A percentile compares a stretch with the other conserved stretches of the same genome.
These are phyloP conservation scores for Lachnellula arida DNA, from an alignment of 2,329 filamentous ascomycete genomes.

Conservation along the genomic window DNA sequence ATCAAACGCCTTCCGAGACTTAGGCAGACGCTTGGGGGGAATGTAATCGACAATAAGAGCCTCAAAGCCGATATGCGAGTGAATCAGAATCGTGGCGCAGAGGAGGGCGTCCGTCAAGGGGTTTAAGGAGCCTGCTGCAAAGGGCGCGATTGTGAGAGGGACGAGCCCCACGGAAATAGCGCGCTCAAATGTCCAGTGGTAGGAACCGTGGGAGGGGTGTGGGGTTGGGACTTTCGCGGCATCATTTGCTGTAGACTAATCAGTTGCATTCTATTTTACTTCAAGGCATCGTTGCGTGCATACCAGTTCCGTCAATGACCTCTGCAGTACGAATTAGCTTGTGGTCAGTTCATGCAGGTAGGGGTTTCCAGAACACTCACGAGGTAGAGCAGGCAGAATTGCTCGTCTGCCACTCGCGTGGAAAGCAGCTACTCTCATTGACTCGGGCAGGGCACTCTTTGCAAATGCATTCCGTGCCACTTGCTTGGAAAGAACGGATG, in stretches of 20 bases:
- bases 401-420: slow-evolving; percentile 73
- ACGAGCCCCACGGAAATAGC: slow-evolving; percentile 74
- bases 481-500: slow-evolving; percentile 24
- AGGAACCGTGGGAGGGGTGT: slow-evolving; percentile 80
- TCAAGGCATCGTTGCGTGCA: slow-evolving; percentile 35
- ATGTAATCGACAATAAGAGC: slow-evolving; percentile 89
- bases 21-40: slow-evolving; percentile 65
- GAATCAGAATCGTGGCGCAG: slow-evolving; percentile 76
- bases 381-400: slow-evolving; percentile 79
- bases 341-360: background rate
- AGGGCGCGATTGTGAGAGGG: slow-evolving; percentile 84
- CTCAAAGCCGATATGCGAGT: slow-evolving; percentile 96
- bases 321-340: slow-evolving; percentile 53
- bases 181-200: slow-evolving; percentile 98
- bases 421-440: slow-evolving; percentile 67
- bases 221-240: slow-evolving; percentile 68
- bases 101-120: slow-evolving; percentile 82
- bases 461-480: slow-evolving; percentile 33
- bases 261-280: slow-evolving; percentile 17
- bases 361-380: slow-evolving; percentile 48
- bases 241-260: slow-evolving; percentile 66
- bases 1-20: slow-evolving; percentile 58
- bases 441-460: slow-evolving; percentile 36
- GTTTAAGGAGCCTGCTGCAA: slow-evolving; percentile 87
- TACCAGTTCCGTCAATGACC: slow-evolving; percentile 71